Conservation (phyloP, 495 filamentous ascomycete species). For the Pseudoneurospora amorphoporcata region DNA sequence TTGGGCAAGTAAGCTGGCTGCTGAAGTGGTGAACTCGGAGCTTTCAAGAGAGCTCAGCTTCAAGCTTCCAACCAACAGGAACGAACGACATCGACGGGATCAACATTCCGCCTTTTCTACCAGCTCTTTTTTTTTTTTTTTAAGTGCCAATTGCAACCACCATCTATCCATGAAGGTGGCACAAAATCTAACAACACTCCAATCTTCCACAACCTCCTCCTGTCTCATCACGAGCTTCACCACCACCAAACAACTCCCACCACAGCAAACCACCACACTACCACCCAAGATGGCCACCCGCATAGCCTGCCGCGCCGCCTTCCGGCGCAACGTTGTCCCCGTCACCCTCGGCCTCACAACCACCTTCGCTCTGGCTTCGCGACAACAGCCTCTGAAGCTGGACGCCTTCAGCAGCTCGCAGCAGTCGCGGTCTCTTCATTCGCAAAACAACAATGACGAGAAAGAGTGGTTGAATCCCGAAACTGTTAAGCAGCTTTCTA, state of each 20-base stretch:
- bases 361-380: conserved; percentile 6
- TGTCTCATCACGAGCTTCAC: background rate
- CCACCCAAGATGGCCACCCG: conserved; percentile 9
- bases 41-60: background rate
- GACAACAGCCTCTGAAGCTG: conserved; percentile 21
- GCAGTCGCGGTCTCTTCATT: background rate
- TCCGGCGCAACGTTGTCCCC: conserved; percentile 11
- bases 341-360: conserved; percentile 19
- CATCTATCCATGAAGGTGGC: background rate
- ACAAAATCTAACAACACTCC: background rate
- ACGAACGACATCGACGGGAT: background rate
- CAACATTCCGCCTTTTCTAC: background rate
- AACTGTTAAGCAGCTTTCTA: conserved; percentile 55
- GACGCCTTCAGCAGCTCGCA: conserved; percentile 10
- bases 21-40: background rate
- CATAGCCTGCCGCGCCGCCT: conserved; percentile 6
- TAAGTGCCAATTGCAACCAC: too few relatives aligned
- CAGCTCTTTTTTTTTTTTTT: background rate
- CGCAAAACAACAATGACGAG: conserved; percentile 1
- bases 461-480: conserved; percentile 36
- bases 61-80: background rate
- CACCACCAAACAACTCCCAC: background rate
- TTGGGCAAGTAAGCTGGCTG: background rate
- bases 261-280: background rate
- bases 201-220: background rate